A percentile compares a stretch with the other conserved stretches of the same genome.
Evolutionary conservation across 495 filamentous ascomycete genomes (phyloP).

Genomic region (Aspergillus sparsus): DNA sequence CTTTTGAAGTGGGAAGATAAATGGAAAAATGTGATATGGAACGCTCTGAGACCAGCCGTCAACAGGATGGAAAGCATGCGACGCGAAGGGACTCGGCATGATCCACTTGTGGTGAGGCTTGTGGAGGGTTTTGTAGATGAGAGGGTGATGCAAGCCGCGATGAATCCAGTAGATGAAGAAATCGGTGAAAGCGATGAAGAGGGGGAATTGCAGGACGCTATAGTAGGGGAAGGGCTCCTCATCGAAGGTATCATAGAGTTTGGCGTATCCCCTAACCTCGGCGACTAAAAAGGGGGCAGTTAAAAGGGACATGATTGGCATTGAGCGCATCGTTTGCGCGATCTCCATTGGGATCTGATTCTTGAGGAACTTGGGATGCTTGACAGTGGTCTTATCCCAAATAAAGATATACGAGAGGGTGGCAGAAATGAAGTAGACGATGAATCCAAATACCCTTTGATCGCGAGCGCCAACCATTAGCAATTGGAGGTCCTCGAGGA

Average conservation of each 20-base stretch:
- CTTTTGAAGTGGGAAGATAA: slow-evolving; percentile 92
- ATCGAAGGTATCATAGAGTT: slow-evolving; percentile 75
- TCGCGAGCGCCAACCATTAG: slow-evolving; percentile 8
- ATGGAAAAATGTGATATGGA: slow-evolving; percentile 92
- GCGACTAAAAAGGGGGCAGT: slow-evolving; percentile 81
- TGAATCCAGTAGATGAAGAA: slow-evolving; percentile 94
- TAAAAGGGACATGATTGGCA: slow-evolving; percentile 82
- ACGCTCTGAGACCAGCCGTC: slow-evolving; percentile 92
- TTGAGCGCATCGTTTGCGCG: slow-evolving; percentile 66
- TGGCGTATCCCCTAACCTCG: slow-evolving; percentile 83
- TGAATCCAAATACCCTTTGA: slow-evolving; percentile 75
- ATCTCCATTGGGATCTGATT: slow-evolving; percentile 92
- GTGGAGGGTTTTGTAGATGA: slow-evolving; percentile 84
- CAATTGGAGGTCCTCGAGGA: neutral
- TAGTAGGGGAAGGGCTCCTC: slow-evolving; percentile 77
- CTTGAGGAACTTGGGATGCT: slow-evolving; percentile 93
- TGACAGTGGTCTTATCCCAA: slow-evolving; percentile 87
- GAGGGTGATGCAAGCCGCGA: slow-evolving; percentile 80
- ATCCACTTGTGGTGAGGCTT: slow-evolving; percentile 99
- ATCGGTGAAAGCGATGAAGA: slow-evolving; percentile 93
- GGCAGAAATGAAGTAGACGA: slow-evolving; percentile 83
- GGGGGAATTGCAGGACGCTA: slow-evolving; percentile 82
- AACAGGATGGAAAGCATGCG: slow-evolving; percentile 91
- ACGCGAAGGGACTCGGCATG: slow-evolving; percentile 93
- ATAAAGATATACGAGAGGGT: slow-evolving; percentile 85